Base-by-base conservation (phyloP, 257 asterid species). In the Nicotiana undulata region DNA sequence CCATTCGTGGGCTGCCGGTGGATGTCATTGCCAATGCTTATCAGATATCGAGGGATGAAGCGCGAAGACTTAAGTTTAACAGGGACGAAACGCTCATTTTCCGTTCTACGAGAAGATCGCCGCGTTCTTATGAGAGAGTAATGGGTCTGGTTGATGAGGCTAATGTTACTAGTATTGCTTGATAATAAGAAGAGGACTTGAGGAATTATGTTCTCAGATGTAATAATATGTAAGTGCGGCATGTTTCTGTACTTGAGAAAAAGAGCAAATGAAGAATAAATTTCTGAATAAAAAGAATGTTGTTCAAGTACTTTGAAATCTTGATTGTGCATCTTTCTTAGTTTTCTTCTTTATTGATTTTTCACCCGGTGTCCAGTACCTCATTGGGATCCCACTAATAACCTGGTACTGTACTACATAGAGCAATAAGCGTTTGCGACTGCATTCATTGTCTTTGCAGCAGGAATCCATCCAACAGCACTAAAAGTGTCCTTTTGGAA, bases 1-100 rank as follows among this genome's bases (percentile, higher is more conserved):
- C 92, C 75, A 2, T 92, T 13, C 53, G 89, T 5, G 96, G 90
- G 6, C 34, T 91, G 16, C 97, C 97, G 4, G 76, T 65, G 11
- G 89, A 82, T 7, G 94, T 91, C 3, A 29, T 91, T 3, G 89
- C 95, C 4, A 85, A 75, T 24, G 81, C 92, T 0, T 87, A 85
- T 44, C 91, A 85, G 58, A 55, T 91, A 0, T 79, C 97, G 16
- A 65, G 79, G 75, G 90, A 87, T 66, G 84, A 90, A 86, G 97
- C 95, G 18, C 53, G 66, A 88, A 86, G 78, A 85, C 61, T 93
- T 37, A 93, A 93, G 91, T 77, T 3, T 12, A 84, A 88, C 34
- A 76, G 96, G 86, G 16, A 32, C 56, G 32, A 37, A 53, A 18
- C 24, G 5, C 59, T 53, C 31, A 7, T 75, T 16, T 75, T 49